A percentile compares a stretch with the other conserved stretches of the same genome.
These are phyloP conservation scores for Coemansia sp. DNA, from an alignment of 192 early-diverging fungal species.

Conservation along the genomic window DNA sequence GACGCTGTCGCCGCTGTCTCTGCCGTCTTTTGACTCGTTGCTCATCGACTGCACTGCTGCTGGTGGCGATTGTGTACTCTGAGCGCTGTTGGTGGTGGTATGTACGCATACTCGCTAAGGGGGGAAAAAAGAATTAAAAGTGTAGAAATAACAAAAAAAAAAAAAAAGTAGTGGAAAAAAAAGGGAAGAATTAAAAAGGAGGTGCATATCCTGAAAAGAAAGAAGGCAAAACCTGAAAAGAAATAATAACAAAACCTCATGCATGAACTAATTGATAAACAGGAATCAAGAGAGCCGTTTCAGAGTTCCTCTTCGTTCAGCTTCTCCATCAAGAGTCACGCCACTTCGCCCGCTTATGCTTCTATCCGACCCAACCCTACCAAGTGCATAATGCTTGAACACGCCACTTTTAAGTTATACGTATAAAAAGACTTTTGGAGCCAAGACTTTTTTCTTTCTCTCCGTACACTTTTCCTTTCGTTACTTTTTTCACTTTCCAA, in stretches of 20 bases:
- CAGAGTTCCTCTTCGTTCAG: neutral
- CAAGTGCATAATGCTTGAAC: neutral
- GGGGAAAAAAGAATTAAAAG: neutral
- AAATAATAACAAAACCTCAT: neutral
- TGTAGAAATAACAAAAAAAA: slow-evolving; percentile 3
- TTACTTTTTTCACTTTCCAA: neutral
- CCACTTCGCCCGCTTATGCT: neutral
- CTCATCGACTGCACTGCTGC: slow-evolving; percentile 35
- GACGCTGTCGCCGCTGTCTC: slow-evolving; percentile 5
- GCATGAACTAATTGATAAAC: neutral
- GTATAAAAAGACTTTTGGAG: neutral
- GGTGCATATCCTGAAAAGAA: neutral
- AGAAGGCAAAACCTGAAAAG: neutral
- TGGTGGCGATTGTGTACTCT: slow-evolving; percentile 3
- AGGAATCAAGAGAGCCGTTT: neutral
- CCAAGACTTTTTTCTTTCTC: neutral
- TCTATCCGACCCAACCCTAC: neutral
- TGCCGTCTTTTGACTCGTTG: slow-evolving; percentile 4
- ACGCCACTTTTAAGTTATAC: neutral
- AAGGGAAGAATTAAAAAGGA: neutral
- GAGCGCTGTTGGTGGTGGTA: neutral
- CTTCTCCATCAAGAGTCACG: neutral
- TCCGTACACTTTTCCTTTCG: neutral
- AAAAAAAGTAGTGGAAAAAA: neutral
- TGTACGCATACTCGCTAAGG: neutral